phyloP scores from a whole-genome alignment of 306 rosid species.

The Herpetospermum pedunculosum region DNA sequence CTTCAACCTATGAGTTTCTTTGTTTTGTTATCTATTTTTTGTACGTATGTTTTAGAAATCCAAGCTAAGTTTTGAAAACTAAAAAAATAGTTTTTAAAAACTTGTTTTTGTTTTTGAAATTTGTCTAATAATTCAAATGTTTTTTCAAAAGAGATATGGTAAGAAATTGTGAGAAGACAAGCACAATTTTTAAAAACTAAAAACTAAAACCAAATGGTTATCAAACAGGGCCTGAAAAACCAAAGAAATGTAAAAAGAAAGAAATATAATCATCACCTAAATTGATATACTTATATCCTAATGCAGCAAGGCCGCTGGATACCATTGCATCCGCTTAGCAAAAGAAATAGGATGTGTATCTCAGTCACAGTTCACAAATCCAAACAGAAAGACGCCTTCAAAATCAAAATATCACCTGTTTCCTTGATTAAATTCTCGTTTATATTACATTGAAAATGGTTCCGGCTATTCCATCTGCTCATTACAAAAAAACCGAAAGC shows the following conservation, averaged over 20 bases:
- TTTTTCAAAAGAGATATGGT: too few species aligned
- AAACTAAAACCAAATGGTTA: too few species aligned
- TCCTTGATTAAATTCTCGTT: constrained; percentile 40
- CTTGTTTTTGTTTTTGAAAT: too few species aligned
- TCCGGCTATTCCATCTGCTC: constrained; percentile 69
- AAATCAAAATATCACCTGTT: constrained; percentile 36
- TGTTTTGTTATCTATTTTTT: too few species aligned
- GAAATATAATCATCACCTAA: constrained; percentile 29
- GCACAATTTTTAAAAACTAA: too few species aligned
- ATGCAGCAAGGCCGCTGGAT: constrained; percentile 52
- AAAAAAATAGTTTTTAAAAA: too few species aligned
- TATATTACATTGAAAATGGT: constrained; percentile 48
- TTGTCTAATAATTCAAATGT: too few species aligned
- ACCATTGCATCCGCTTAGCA: constrained; percentile 65
- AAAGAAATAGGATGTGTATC: background rate
- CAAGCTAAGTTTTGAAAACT: too few species aligned
- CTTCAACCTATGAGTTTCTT: too few species aligned
- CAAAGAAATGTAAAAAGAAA: background rate
- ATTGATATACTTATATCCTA: constrained; percentile 54
- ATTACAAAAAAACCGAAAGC: background rate
- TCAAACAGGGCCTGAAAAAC: too few species aligned
- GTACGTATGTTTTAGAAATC: too few species aligned
- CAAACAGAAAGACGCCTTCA: background rate
- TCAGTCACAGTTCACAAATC: background rate
- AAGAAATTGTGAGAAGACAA: too few species aligned